Base-by-base conservation (phyloP, 1,139 yeast genomes). In the Kodamaea alishanica region DNA sequence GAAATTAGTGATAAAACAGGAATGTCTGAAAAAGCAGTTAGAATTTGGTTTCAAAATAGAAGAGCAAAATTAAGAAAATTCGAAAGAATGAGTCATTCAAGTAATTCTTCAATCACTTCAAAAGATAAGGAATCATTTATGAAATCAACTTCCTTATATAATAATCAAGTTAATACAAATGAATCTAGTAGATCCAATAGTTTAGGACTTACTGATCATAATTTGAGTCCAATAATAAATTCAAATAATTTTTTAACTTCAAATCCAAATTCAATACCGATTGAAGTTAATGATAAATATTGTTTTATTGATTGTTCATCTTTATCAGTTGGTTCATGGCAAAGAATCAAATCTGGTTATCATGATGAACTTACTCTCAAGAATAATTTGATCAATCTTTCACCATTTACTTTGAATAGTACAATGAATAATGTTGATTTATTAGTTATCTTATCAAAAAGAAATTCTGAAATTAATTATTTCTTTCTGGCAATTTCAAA, bases 11-110 rank as follows among this genome's bases (percentile, higher is more conserved):
- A 74, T 6, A 73, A 73, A 44, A 87, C 95, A 2, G 86, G 85
- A 34, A 85, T 90, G 92, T 80, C 92, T 6, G 96, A 89, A 54
- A 77, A 95, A 48, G 89, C 95, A 5, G 96, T 90, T 2, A 75
- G 96, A 41, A 89, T 90, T 35, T 90, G 97, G 97, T 90, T 90
- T 56, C 97, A 90, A 59, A 90, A 90, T 57, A 70, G 94, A 50
- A 66, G 97, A 44, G 96, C 96, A 12, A 88, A 88, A 56, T 73
- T 79, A 36, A 73, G 90, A 24, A 81, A 77, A 53, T 55, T 72
- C 47, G 82, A 77, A 49, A 65, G 81, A 39, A 56, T 73, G 57
- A 69, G 20, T 15, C 65, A 40, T 6, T 33, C 44, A 9, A 35
- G 40, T 25, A 30, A 37, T 28, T 32, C 39, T 10, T 42, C 42